Percentiles rank a stretch among this genome's conserved stretches.
These are phyloP conservation scores for Hypoxylon sp. DNA, from an alignment of 2,329 filamentous ascomycete genomes.

Conservation along the genomic window DNA sequence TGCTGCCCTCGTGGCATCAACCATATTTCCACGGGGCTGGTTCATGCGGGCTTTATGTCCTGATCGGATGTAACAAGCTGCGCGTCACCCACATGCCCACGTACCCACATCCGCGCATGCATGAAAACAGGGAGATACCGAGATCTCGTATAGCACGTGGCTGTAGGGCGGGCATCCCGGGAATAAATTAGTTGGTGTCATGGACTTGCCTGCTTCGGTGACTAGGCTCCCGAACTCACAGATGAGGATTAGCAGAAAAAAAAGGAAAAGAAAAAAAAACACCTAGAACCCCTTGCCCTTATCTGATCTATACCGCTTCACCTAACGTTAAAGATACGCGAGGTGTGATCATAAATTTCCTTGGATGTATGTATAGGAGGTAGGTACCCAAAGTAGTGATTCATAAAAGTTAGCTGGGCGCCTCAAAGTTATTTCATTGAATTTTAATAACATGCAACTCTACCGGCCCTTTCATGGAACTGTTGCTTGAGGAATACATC, in stretches of 20 bases:
- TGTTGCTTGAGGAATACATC: neutral
- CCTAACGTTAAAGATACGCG: neutral
- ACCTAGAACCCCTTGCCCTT: neutral
- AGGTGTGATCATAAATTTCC: neutral
- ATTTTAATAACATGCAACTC: neutral
- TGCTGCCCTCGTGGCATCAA: neutral
- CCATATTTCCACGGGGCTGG: slow-evolving; percentile 10
- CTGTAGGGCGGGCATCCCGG: neutral
- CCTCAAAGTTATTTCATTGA: neutral
- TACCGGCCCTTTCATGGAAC: slow-evolving; percentile 3
- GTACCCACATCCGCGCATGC: slow-evolving; percentile 5
- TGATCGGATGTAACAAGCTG: slow-evolving; percentile 5
- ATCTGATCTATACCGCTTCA: slow-evolving; percentile 2
- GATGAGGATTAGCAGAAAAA: neutral
- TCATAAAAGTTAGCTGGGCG: no score
- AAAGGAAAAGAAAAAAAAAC: neutral
- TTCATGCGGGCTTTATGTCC: neutral
- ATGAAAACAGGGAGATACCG: slow-evolving; percentile 1
- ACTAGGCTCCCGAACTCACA: neutral
- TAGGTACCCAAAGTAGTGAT: no score
- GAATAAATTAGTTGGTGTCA: neutral
- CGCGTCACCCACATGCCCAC: neutral
- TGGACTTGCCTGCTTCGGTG: neutral
- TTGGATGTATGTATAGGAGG: neutral
- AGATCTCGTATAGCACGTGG: slow-evolving; percentile 7